A percentile compares a stretch with the other conserved stretches of the same genome.
Conservation (phyloP, 2,329 filamentous ascomycete species). For the Fusarium sp. region DNA sequence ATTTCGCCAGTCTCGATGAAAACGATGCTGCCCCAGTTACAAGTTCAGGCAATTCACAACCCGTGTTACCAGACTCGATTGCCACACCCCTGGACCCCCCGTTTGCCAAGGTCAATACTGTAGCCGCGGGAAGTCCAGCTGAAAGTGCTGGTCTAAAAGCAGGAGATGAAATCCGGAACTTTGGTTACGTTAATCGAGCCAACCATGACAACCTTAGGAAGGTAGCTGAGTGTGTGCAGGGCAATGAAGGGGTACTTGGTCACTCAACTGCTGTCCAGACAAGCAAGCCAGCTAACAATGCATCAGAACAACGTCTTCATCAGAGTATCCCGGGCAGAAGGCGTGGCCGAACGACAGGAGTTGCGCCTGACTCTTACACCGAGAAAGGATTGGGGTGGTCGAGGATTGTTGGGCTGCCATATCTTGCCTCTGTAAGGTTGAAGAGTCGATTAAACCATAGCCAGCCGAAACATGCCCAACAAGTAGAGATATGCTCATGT, state of each 20-base stretch:
- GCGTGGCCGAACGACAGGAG: slow-evolving; percentile 64
- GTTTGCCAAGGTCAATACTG: slow-evolving; percentile 92
- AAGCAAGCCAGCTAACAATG: slow-evolving; percentile 43
- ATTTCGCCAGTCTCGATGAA: slow-evolving; percentile 82
- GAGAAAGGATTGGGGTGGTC: slow-evolving; percentile 87
- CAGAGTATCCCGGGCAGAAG: slow-evolving; percentile 69
- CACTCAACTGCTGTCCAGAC: slow-evolving; percentile 2
- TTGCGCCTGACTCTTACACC: slow-evolving; percentile 82
- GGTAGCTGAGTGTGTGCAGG: slow-evolving; percentile 90
- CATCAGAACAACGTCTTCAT: slow-evolving; percentile 78
- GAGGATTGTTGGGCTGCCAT: slow-evolving; percentile 92
- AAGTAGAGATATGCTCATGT: not conserved
- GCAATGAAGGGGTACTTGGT: slow-evolving; percentile 85
- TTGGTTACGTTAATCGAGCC: slow-evolving; percentile 85
- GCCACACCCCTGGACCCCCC: slow-evolving; percentile 49
- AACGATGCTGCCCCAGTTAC: slow-evolving; percentile 54
- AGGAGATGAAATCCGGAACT: slow-evolving; percentile 86
- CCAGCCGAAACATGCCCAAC: not conserved
- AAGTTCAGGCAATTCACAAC: slow-evolving; percentile 42
- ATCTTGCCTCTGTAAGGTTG: slow-evolving; percentile 78
- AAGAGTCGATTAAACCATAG: not conserved
- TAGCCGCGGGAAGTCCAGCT: slow-evolving; percentile 84
- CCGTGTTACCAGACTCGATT: slow-evolving; percentile 54
- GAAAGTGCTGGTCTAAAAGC: slow-evolving; percentile 83
- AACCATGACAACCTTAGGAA: slow-evolving; percentile 91